Evolutionary conservation across 768 basidiomycete genomes (phyloP).

Genomic region (Russula vinacea): DNA sequence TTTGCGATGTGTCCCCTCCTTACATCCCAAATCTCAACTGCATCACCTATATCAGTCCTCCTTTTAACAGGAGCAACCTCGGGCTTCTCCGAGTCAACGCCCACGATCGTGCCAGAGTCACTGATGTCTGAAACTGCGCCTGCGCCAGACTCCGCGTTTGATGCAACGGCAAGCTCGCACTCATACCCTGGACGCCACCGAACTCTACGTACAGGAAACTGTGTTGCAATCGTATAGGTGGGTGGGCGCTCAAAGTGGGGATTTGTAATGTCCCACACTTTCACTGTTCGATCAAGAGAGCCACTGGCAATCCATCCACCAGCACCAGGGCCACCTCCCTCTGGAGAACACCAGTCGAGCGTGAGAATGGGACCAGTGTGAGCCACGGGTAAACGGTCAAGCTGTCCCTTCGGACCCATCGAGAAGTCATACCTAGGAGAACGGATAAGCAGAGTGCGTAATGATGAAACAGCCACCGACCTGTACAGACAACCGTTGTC

Average conservation of each 20-base stretch:
- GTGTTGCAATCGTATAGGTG: constrained; percentile 67
- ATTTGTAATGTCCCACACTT: constrained; percentile 72
- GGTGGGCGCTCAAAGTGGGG: constrained; percentile 61
- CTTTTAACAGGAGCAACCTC: constrained; percentile 17
- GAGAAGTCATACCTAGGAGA: constrained; percentile 67
- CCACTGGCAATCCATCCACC: constrained; percentile 76
- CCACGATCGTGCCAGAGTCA: constrained; percentile 5
- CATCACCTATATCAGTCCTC: constrained; percentile 44
- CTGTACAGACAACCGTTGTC: constrained; percentile 49
- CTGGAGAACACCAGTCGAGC: constrained; percentile 62
- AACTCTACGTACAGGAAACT: constrained; percentile 70
- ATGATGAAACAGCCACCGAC: constrained; percentile 35
- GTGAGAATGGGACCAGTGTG: constrained; percentile 70
- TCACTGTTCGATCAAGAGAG: constrained; percentile 75
- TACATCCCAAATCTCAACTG: constrained; percentile 85
- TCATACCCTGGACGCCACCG: constrained; percentile 75
- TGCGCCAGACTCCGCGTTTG: constrained; percentile 54
- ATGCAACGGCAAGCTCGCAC: constrained; percentile 71
- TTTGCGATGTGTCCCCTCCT: constrained; percentile 78
- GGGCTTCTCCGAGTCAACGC: constrained; percentile 21
- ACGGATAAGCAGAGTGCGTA: background rate
- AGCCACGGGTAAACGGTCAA: constrained; percentile 71
- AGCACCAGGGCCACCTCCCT: constrained; percentile 28
- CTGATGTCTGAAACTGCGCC: constrained; percentile 35
- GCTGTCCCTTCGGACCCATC: constrained; percentile 69